These are phyloP conservation scores for Gnaphalium uliginosum DNA, from an alignment of 129 eudicot species.

Conservation along the genomic window DNA sequence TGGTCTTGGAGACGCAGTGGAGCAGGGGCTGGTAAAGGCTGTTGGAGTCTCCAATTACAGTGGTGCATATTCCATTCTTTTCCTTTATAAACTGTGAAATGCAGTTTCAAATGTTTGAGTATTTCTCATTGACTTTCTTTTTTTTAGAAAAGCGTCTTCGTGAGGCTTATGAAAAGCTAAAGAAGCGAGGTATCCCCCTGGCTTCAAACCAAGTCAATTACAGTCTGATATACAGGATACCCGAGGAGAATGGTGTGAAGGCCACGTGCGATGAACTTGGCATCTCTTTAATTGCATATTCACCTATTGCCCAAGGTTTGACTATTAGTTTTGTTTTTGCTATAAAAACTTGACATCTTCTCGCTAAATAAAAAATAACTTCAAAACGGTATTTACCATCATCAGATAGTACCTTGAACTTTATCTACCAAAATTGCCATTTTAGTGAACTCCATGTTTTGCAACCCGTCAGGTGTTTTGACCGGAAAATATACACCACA, in stretches of 20 bases:
- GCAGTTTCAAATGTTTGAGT: not conserved
- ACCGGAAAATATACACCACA: conserved; percentile 91
- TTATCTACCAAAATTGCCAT: not conserved
- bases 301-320: conserved; percentile 95
- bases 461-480: conserved; percentile 60
- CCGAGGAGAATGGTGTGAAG: conserved; percentile 94
- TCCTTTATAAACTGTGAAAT: not conserved
- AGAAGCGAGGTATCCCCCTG: conserved; percentile 81
- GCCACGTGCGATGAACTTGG: conserved; percentile 97
- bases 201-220: conserved; percentile 99
- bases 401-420: not conserved
- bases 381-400: not conserved
- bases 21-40: conserved; percentile 96
- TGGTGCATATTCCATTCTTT: conserved; percentile 43
- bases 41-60: conserved; percentile 95
- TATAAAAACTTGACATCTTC: not conserved
- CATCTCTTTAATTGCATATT: conserved; percentile 76
- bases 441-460: not conserved
- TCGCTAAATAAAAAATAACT: conserved; percentile 3
- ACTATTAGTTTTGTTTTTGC: not conserved
- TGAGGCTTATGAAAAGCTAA: conserved; percentile 68
- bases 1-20: conserved; percentile 99
- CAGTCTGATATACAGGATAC: conserved; percentile 91
- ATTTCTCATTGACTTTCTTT: conserved; percentile 1
- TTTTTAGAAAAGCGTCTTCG: conserved; percentile 85